Percentiles rank a stretch among this genome's conserved stretches.
These are phyloP conservation scores for Gamsiella multidivaricata DNA, from an alignment of 192 early-diverging fungal species.

Conservation along the genomic window DNA sequence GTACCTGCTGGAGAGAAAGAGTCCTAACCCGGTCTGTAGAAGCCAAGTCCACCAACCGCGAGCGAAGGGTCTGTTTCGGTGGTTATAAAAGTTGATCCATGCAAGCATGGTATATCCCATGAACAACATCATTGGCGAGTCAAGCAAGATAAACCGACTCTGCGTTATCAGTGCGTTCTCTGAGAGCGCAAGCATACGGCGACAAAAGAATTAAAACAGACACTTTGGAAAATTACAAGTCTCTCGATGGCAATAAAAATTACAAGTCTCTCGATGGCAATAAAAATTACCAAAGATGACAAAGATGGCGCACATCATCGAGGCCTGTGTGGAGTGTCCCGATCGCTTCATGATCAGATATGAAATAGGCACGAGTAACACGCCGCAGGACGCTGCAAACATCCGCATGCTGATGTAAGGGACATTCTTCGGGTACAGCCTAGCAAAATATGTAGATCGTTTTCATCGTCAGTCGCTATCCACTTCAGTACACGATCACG, in stretches of 20 bases:
- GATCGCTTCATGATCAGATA: slow-evolving; percentile 85
- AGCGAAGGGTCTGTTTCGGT: slow-evolving; percentile 77
- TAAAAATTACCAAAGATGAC: slow-evolving; percentile 87
- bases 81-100: slow-evolving; percentile 92
- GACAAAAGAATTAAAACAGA: not conserved
- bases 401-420: slow-evolving; percentile 90
- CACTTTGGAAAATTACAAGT: too few relatives aligned
- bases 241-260: not conserved
- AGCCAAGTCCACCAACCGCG: slow-evolving; percentile 91
- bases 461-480: not conserved
- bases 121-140: slow-evolving; percentile 92
- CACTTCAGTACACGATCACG: too few relatives aligned
- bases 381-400: slow-evolving; percentile 82
- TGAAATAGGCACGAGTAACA: slow-evolving; percentile 82
- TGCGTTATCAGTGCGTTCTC: slow-evolving; percentile 94
- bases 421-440: slow-evolving; percentile 80
- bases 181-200: slow-evolving; percentile 23
- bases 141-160: slow-evolving; percentile 90
- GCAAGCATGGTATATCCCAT: slow-evolving; percentile 80
- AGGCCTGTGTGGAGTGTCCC: slow-evolving; percentile 79
- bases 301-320: slow-evolving; percentile 80
- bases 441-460: not conserved
- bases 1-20: slow-evolving; percentile 73
- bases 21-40: slow-evolving; percentile 79
- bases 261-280: too few relatives aligned